These are phyloP conservation scores for Fraxinus angustifolia DNA, from an alignment of 305 asterid species.

Conservation along the genomic window DNA sequence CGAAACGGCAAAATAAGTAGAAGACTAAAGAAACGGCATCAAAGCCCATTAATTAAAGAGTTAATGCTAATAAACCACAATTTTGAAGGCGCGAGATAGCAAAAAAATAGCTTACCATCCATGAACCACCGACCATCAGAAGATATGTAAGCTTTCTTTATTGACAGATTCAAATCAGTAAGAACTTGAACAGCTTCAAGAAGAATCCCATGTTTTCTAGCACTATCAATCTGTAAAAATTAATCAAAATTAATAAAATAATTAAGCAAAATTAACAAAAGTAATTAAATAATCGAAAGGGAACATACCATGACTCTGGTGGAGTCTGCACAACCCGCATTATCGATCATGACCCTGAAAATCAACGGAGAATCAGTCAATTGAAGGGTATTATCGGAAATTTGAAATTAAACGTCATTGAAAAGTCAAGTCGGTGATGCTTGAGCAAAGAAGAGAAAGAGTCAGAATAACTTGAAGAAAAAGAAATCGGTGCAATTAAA, in stretches of 20 bases:
- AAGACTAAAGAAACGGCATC: background rate
- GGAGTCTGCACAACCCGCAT: conserved; percentile 72
- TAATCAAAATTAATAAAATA: background rate
- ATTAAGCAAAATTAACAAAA: background rate
- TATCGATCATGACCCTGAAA: conserved; percentile 90
- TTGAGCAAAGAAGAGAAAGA: background rate
- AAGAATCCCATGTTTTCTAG: conserved; percentile 77
- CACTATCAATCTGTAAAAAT: conserved; percentile 66
- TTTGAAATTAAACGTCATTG: conserved; percentile 16
- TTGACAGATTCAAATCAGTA: conserved; percentile 89
- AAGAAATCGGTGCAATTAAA: conserved; percentile 22
- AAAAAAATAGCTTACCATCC: conserved; percentile 59
- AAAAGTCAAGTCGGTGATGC: conserved; percentile 13
- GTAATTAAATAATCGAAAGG: background rate
- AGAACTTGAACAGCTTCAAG: conserved; percentile 86
- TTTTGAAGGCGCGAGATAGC: conserved; percentile 2
- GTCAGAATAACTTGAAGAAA: conserved; percentile 33
- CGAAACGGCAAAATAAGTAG: conserved; percentile 28
- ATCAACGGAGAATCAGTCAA: conserved; percentile 33
- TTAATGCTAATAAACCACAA: background rate
- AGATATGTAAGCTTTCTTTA: conserved; percentile 81
- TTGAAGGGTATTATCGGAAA: conserved; percentile 20
- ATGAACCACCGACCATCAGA: conserved; percentile 98
- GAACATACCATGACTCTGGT: conserved; percentile 74
- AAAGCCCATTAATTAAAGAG: background rate